phyloP scores from a whole-genome alignment of 2,329 filamentous ascomycete genomes.

The Venturia nashicola region DNA sequence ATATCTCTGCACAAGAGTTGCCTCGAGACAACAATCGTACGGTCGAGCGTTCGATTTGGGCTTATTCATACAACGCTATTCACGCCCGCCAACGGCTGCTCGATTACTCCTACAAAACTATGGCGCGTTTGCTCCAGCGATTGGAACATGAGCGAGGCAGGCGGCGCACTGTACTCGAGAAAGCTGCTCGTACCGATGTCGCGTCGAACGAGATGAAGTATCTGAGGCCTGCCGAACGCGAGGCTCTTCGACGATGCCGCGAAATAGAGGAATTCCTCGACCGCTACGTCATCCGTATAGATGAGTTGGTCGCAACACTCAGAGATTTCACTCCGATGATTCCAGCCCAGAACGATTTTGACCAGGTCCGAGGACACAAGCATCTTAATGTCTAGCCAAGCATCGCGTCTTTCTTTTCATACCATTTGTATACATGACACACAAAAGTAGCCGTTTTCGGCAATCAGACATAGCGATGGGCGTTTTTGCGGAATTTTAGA shows the following conservation, averaged over 20 bases:
- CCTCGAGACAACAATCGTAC: constrained; percentile 75
- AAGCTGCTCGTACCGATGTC: constrained; percentile 77
- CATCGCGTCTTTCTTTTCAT: not conserved
- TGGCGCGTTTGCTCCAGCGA: constrained; percentile 74
- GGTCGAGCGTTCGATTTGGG: constrained; percentile 73
- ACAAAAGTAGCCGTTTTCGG: not conserved
- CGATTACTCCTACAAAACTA: constrained; percentile 77
- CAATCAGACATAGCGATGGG: not conserved
- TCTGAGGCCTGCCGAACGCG: constrained; percentile 61
- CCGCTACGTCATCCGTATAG: constrained; percentile 66
- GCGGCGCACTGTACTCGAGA: constrained; percentile 60
- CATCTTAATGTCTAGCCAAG: not conserved
- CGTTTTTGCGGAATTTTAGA: constrained; percentile 1
- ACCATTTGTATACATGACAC: not conserved
- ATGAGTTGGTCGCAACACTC: constrained; percentile 73
- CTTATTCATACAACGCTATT: constrained; percentile 81
- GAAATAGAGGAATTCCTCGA: constrained; percentile 58
- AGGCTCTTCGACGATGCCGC: constrained; percentile 52
- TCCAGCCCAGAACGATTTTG: not conserved
- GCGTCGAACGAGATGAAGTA: constrained; percentile 64
- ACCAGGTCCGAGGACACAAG: constrained; percentile 1
- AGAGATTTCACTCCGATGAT: constrained; percentile 42
- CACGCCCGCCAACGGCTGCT: constrained; percentile 58
- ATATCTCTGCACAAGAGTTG: constrained; percentile 87
- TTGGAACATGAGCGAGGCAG: constrained; percentile 63